These are phyloP conservation scores for Xylona heveae DNA, from an alignment of 495 filamentous ascomycete species.

Conservation along the genomic window DNA sequence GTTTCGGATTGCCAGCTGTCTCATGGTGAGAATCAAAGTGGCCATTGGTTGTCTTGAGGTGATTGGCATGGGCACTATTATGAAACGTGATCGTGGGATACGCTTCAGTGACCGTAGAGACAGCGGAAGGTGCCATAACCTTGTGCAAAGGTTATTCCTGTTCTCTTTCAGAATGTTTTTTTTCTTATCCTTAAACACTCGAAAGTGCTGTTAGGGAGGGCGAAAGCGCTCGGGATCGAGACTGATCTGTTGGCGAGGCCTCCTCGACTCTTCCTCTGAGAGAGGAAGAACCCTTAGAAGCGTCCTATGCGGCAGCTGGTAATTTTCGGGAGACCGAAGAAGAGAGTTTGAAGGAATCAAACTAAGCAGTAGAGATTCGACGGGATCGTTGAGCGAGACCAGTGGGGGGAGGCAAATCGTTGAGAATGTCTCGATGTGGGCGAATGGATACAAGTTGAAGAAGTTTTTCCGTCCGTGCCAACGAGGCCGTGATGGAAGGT, in stretches of 20 bases:
- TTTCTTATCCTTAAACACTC: background rate
- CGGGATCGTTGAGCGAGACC: slow-evolving; percentile 29
- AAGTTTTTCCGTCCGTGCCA: slow-evolving; percentile 39
- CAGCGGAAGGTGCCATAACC: slow-evolving; percentile 60
- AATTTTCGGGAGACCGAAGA: slow-evolving; percentile 22
- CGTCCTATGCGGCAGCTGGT: slow-evolving; percentile 99
- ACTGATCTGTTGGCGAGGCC: slow-evolving; percentile 66
- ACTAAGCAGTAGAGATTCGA: slow-evolving; percentile 24
- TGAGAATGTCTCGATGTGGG: slow-evolving; percentile 38
- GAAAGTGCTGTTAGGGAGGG: slow-evolving; percentile 54
- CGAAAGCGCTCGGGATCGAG: slow-evolving; percentile 70
- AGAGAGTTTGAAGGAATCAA: slow-evolving; percentile 31
- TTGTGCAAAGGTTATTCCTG: slow-evolving; percentile 14
- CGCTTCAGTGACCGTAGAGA: slow-evolving; percentile 24
- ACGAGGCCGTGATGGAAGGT: slow-evolving; percentile 44
- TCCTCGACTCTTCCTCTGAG: slow-evolving; percentile 79
- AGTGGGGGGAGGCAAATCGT: slow-evolving; percentile 46
- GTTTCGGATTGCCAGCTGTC: background rate
- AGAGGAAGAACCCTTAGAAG: slow-evolving; percentile 93
- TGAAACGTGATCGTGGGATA: slow-evolving; percentile 6
- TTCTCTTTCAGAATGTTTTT: slow-evolving; percentile 15
- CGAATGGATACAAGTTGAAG: slow-evolving; percentile 59
- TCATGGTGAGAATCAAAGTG: background rate
- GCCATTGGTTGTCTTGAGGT: background rate
- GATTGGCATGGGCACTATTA: background rate